These are phyloP conservation scores for Suillus variegatus DNA, from an alignment of 768 basidiomycete genomes.

Conservation along the genomic window DNA sequence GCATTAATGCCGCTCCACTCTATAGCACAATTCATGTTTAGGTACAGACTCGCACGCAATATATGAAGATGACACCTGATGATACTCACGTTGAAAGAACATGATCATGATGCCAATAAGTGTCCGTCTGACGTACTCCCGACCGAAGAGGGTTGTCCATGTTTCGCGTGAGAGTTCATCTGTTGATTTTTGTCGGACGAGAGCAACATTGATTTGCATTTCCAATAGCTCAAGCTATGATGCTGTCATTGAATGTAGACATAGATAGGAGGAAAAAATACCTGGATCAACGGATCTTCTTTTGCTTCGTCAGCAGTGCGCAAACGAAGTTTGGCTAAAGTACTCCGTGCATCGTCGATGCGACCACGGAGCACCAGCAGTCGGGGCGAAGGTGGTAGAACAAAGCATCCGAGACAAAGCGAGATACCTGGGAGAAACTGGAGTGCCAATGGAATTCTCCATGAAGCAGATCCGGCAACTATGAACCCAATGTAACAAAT, in stretches of 20 bases:
- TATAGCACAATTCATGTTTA: slow-evolving; percentile 26
- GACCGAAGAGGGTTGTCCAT: slow-evolving; percentile 60
- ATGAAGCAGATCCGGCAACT: slow-evolving; percentile 68
- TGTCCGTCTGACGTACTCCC: slow-evolving; percentile 60
- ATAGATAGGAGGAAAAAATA: slow-evolving; percentile 13
- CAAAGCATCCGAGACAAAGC: slow-evolving; percentile 59
- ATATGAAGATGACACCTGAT: slow-evolving; percentile 21
- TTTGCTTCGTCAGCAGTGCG: slow-evolving; percentile 46
- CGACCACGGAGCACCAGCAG: slow-evolving; percentile 50
- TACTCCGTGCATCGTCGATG: slow-evolving; percentile 55
- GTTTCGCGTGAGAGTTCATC: slow-evolving; percentile 30
- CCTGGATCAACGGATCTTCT: slow-evolving; percentile 54
- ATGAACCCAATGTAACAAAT: slow-evolving; percentile 1
- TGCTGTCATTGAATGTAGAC: not conserved
- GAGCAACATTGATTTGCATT: slow-evolving; percentile 66
- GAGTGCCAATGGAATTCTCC: slow-evolving; percentile 75
- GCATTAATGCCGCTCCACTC: slow-evolving; percentile 92
- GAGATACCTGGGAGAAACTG: slow-evolving; percentile 71
- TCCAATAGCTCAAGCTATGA: slow-evolving; percentile 70
- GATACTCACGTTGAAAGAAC: slow-evolving; percentile 72
- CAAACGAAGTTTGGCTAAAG: slow-evolving; percentile 54
- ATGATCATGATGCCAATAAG: slow-evolving; percentile 72
- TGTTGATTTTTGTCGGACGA: slow-evolving; percentile 43
- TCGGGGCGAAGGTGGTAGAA: slow-evolving; percentile 51
- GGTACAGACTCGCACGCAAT: not conserved